Conservation (phyloP, 148 eudicot genomes). For the Amaranthus cruentus region DNA sequence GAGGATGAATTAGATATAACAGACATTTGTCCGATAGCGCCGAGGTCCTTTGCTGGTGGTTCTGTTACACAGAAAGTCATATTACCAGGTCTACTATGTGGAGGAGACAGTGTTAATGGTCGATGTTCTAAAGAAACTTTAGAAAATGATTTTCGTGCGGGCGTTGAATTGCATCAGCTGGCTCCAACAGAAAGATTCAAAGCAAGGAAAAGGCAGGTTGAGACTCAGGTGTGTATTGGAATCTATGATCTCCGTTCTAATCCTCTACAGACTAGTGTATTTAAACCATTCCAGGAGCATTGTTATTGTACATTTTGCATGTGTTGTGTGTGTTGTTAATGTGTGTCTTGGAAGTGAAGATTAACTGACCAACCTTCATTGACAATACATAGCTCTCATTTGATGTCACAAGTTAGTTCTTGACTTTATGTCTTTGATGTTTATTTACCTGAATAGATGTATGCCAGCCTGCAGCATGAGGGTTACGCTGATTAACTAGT, state of each 20-base stretch:
- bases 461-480: background rate
- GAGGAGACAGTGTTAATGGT: conserved; percentile 34
- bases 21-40: conserved; percentile 35
- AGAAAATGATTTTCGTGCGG: conserved; percentile 32
- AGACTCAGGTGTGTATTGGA: conserved; percentile 56
- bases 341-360: background rate
- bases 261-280: background rate
- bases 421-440: background rate
- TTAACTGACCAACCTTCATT: background rate
- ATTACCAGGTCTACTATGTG: conserved; percentile 24
- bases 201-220: conserved; percentile 64
- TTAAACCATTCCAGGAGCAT: background rate
- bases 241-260: background rate
- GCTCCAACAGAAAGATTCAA: conserved; percentile 45
- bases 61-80: conserved; percentile 28
- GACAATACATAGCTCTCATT: background rate
- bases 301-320: background rate
- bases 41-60: conserved; percentile 33
- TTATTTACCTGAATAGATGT: background rate
- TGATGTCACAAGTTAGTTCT: background rate
- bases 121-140: conserved; percentile 31
- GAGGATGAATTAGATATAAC: conserved; percentile 35
- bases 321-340: background rate
- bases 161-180: conserved; percentile 40
- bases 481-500: background rate